Conservation (phyloP, 1,284 basidiomycete genomes). For the Naganishia sp. region DNA sequence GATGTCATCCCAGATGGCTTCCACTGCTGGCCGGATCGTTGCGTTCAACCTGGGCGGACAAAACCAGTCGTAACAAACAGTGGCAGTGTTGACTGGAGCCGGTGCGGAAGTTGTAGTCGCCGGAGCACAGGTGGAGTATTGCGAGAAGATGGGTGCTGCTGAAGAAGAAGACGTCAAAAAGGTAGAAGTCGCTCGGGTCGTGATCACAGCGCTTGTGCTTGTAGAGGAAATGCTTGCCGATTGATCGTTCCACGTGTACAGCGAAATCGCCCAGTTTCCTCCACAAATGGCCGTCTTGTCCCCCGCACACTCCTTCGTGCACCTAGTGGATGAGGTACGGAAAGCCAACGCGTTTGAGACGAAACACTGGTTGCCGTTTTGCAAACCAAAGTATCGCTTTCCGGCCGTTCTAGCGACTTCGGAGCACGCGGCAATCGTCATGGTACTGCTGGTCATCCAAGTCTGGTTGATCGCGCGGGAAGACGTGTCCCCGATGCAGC, state of each 20-base stretch:
- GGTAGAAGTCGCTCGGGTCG: no score
- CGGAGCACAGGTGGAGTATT: no score
- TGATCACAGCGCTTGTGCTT: no score
- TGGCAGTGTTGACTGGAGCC: no score
- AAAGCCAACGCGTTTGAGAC: constrained; percentile 35
- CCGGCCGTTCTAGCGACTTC: constrained; percentile 12
- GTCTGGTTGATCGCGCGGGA: constrained; percentile 18
- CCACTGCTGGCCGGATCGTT: no score
- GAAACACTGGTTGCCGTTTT: constrained; percentile 37
- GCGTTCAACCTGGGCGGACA: no score
- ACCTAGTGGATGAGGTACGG: constrained; percentile 29
- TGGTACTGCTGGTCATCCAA: constrained; percentile 28
- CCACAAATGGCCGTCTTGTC: constrained; percentile 31
- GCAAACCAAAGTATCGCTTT: constrained; percentile 36
- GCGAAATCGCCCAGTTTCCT: constrained; percentile 10
- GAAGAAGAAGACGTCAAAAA: no score
- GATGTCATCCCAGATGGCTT: no score
- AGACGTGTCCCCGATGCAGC: constrained; percentile 19
- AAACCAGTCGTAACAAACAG: no score
- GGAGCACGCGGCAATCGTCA: constrained; percentile 36
- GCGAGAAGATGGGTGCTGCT: no score
- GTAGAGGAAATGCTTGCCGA: no score
- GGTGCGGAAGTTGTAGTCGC: no score
- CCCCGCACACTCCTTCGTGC: constrained; percentile 32
- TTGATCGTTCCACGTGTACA: constrained; percentile 11